Percentiles rank a stretch among this genome's conserved stretches.
These are phyloP conservation scores for Beauveria asiatica DNA, from an alignment of 2,329 filamentous ascomycete genomes.

Conservation along the genomic window DNA sequence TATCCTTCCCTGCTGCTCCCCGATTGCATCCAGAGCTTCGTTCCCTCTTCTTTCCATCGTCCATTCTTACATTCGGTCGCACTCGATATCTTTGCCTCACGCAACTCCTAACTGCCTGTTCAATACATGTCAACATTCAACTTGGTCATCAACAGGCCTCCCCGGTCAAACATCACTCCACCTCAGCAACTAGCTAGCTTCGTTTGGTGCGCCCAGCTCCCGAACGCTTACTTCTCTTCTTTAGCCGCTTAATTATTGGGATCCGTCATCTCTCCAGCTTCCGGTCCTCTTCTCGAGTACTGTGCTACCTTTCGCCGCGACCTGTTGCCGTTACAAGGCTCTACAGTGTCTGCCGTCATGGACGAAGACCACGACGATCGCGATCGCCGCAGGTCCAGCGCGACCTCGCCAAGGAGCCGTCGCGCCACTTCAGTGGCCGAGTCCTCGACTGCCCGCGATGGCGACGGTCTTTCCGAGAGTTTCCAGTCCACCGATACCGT, in stretches of 20 bases:
- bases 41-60: neutral
- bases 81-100: neutral
- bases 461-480: constrained; percentile 43
- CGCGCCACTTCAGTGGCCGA: constrained; percentile 34
- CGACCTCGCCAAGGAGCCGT: constrained; percentile 39
- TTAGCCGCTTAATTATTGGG: neutral
- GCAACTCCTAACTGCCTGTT: neutral
- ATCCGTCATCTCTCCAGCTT: neutral
- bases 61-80: neutral
- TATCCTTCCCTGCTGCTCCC: neutral
- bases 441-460: constrained; percentile 25
- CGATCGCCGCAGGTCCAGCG: constrained; percentile 5
- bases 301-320: neutral
- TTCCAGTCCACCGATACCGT: constrained; percentile 53
- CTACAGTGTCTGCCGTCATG: constrained; percentile 1
- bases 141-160: constrained; percentile 3
- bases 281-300: neutral
- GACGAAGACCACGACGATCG: neutral
- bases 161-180: constrained; percentile 6
- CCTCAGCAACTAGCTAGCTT: neutral
- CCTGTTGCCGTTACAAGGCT: neutral
- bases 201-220: constrained; percentile 3
- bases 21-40: neutral
- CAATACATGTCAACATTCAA: neutral
- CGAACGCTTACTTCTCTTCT: neutral